Conservation (phyloP, 352 stramenopile species). For the Blastocystis hominis region DNA sequence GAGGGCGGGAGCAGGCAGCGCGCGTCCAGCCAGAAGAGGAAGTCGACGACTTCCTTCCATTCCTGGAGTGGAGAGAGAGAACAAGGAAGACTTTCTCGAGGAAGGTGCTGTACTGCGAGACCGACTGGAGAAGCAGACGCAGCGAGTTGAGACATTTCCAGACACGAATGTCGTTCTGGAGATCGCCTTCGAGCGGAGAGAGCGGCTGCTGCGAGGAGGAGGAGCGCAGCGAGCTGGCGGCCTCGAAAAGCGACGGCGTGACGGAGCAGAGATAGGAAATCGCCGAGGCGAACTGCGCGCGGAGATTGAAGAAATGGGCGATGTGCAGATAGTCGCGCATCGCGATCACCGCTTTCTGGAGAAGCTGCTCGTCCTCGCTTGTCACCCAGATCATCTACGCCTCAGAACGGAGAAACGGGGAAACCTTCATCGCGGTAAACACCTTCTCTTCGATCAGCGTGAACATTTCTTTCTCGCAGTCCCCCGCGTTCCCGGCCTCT, state of each 20-base stretch:
- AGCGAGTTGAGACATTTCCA: slow-evolving; percentile 33
- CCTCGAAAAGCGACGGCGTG: neutral
- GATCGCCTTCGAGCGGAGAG: neutral
- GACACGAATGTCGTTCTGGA: neutral
- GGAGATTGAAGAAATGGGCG: slow-evolving; percentile 6
- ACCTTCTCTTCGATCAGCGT: slow-evolving; percentile 91
- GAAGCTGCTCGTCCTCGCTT: slow-evolving; percentile 38
- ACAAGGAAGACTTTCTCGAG: neutral
- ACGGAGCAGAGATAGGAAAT: neutral
- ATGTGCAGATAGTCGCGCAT: slow-evolving; percentile 36
- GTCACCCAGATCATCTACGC: neutral
- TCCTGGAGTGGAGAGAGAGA: neutral
- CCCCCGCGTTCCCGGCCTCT: slow-evolving; percentile 15
- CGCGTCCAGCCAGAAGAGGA: slow-evolving; percentile 42
- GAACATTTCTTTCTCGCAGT: slow-evolving; percentile 78
- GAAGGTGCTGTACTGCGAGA: neutral
- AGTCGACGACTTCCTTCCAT: slow-evolving; percentile 13
- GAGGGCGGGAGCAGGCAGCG: slow-evolving; percentile 1
- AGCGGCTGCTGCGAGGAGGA: slow-evolving; percentile 1
- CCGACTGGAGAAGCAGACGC: neutral
- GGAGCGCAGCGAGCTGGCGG: neutral
- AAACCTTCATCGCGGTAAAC: slow-evolving; percentile 84
- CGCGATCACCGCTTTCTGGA: neutral
- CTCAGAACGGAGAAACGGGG: neutral
- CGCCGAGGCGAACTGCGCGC: neutral